Evolutionary conservation across 140 eudicot species (phyloP).

Genomic region (Bidens hawaiensis): DNA sequence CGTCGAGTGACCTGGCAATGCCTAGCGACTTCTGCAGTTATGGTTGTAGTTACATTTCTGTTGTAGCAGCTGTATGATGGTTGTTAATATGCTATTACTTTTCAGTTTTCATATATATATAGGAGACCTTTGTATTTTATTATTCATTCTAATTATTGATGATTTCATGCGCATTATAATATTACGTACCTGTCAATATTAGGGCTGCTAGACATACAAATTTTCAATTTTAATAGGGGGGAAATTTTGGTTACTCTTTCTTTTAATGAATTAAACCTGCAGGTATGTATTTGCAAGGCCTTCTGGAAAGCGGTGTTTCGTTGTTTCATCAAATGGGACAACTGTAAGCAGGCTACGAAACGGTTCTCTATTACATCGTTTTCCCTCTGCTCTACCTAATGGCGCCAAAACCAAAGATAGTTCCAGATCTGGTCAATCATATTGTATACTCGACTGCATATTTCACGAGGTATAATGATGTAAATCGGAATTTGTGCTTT

Average conservation of each 20-base stretch:
- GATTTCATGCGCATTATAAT: too few species aligned
- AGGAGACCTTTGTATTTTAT: too few species aligned
- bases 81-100: too few species aligned
- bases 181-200: neutral
- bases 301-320: constrained; percentile 89
- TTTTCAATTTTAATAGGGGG: neutral
- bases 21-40: too few species aligned
- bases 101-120: too few species aligned
- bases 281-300: constrained; percentile 97
- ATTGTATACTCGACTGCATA: constrained; percentile 92
- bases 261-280: constrained; percentile 6
- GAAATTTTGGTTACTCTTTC: neutral
- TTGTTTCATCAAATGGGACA: constrained; percentile 83
- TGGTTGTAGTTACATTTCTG: too few species aligned
- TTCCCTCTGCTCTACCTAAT: constrained; percentile 84
- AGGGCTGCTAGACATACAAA: neutral
- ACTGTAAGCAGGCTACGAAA: constrained; percentile 87
- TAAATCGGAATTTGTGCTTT: neutral
- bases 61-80: too few species aligned
- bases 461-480: constrained; percentile 68
- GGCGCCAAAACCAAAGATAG: constrained; percentile 62
- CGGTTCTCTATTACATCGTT: constrained; percentile 76
- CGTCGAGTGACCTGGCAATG: too few species aligned
- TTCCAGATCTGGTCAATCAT: constrained; percentile 62
- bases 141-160: too few species aligned